Conservation (phyloP, 2,329 filamentous ascomycete genomes). For the Talaromyces sp. region DNA sequence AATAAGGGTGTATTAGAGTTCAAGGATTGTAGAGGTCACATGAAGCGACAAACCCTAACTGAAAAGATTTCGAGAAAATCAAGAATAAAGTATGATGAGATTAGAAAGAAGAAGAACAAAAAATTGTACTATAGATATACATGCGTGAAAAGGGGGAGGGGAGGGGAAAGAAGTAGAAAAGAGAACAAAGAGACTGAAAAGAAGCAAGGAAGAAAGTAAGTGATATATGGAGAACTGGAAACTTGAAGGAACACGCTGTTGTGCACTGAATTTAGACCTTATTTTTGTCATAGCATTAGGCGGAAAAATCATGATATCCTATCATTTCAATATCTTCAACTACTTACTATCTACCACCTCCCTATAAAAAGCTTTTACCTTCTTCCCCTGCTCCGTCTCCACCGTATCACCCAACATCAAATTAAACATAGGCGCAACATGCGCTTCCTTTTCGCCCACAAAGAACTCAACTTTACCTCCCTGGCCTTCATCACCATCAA, state of each 20-base stretch:
- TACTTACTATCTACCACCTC: conserved; percentile 12
- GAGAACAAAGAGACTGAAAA: no score
- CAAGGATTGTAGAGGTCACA: no score
- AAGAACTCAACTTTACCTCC: conserved; percentile 34
- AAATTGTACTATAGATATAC: no score
- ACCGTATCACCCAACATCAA: conserved; percentile 35
- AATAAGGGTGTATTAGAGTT: no score
- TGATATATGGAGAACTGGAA: not conserved
- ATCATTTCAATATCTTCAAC: not conserved
- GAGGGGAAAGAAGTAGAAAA: no score
- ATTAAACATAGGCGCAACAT: conserved; percentile 46
- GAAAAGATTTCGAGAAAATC: not conserved
- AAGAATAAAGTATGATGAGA: no score
- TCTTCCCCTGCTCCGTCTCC: conserved; percentile 43
- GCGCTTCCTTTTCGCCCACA: conserved; percentile 40
- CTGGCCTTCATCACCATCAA: conserved; percentile 40
- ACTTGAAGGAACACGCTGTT: no score
- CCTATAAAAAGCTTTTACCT: conserved; percentile 34
- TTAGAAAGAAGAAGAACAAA: no score
- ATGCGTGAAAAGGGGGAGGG: no score
- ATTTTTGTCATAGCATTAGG: not conserved
- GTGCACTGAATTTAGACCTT: not conserved
- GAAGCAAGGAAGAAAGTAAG: no score
- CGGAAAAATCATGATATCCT: not conserved
- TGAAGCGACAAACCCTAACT: no score